Evolutionary conservation across 495 filamentous ascomycete genomes (phyloP).

Genomic region (Achaetomiella virescens): DNA sequence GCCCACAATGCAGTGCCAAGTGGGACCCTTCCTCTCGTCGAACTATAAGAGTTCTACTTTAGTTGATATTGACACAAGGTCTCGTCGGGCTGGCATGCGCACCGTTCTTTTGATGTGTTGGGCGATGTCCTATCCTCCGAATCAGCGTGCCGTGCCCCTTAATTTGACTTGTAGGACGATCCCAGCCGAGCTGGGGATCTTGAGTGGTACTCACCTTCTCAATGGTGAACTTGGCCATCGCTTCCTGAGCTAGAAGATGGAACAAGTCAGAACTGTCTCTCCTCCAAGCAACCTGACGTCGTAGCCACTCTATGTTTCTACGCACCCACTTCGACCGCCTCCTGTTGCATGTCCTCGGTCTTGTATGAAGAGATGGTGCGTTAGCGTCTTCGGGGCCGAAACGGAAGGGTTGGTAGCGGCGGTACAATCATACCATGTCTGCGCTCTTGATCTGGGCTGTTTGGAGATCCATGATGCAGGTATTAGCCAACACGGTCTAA

Average conservation of each 20-base stretch:
- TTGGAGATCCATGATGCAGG: not conserved
- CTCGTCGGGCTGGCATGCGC: slow-evolving; percentile 16
- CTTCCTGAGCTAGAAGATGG: slow-evolving; percentile 66
- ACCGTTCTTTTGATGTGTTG: slow-evolving; percentile 97
- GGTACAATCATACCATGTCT: slow-evolving; percentile 69
- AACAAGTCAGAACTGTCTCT: slow-evolving; percentile 5
- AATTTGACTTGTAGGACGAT: not conserved
- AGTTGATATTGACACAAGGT: slow-evolving; percentile 13
- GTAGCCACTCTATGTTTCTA: slow-evolving; percentile 11
- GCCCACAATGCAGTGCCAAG: slow-evolving; percentile 98
- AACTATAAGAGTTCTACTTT: slow-evolving; percentile 50
- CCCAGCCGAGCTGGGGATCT: not conserved
- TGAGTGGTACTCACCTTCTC: slow-evolving; percentile 63
- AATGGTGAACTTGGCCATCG: slow-evolving; percentile 85
- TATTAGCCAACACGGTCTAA: slow-evolving; percentile 6
- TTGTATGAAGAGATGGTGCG: slow-evolving; percentile 29
- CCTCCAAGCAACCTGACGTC: not conserved
- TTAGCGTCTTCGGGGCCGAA: slow-evolving; percentile 20
- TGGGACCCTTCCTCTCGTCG: slow-evolving; percentile 83
- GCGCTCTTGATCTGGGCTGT: slow-evolving; percentile 92
- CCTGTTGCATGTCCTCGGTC: slow-evolving; percentile 95
- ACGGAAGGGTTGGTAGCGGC: not conserved
- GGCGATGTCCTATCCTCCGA: slow-evolving; percentile 69
- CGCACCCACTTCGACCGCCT: slow-evolving; percentile 90
- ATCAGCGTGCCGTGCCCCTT: slow-evolving; percentile 2